Evolutionary conservation across 2,329 filamentous ascomycete genomes (phyloP), one percentile per base, ranked within the genome.

Genomic region (Neocatenulostroma microsporum): DNA sequence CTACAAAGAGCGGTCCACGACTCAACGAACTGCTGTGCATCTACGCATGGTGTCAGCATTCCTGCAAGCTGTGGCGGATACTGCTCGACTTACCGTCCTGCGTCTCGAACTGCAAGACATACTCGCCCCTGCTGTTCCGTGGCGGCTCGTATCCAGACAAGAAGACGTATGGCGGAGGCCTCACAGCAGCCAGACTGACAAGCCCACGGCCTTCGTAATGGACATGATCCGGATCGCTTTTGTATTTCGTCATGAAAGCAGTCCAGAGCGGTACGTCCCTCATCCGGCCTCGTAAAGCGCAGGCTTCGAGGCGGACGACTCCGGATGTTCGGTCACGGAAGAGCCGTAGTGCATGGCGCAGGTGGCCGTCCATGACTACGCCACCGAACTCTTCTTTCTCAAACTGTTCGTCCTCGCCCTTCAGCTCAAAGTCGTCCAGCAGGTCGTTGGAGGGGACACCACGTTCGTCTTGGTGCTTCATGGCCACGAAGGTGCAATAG

Each of bases 191-290:
- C 2, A 64, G 63, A 25, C 60, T 64, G 2, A 62, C 50, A 4
- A 46, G 15, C 1, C 50, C 46, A 15, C 37, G 33, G 2, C 61
- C 61, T 1, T 64, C 47, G 9, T 55, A 57, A 26, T 62, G 63
- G 40, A 72, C 62, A 72, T 73, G 77, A 21, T 57, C 59, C 4
- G 46, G 56, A 62, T 34, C 63, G 59, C 19, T 9, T 10, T 10
- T 5, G 37, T 69, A 64, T 17, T 66, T 56, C 1, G 68, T 70
- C 14, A 75, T 62, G 42, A 75, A 76, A 0, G 71, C 70, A 2
- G 74, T 80, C 76, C 76, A 80, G 37, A 79, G 70, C 0, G 76
- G 75, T 2, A 72, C 69, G 14, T 65, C 62, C 45, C 69, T 67
- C 56, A 70, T 64, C 1, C 66, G 63, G 1, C 75, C 74, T 18